Evolutionary conservation across 2,329 filamentous ascomycete species (phyloP).

Genomic region (Trichoderma sp.): DNA sequence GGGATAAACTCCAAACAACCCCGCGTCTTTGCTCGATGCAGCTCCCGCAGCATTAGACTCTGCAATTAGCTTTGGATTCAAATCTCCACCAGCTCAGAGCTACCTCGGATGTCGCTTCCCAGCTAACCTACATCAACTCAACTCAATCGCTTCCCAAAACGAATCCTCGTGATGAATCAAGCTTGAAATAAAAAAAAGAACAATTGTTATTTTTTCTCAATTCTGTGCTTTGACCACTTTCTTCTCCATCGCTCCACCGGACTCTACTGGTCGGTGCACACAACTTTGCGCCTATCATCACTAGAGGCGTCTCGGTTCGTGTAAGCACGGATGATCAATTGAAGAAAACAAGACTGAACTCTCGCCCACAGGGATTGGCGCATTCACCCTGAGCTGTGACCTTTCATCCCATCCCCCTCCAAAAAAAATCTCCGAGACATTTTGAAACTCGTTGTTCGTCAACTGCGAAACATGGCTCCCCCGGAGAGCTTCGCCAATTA

Average conservation of each 20-base stretch:
- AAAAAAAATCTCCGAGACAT: neutral
- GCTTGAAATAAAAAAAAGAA: neutral
- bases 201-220: neutral
- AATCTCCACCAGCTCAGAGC: neutral
- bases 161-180: neutral
- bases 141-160: neutral
- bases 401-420: neutral
- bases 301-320: neutral
- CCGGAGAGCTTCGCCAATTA: constrained; percentile 45
- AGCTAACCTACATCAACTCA: neutral
- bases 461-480: constrained; percentile 29
- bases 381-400: neutral
- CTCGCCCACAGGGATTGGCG: neutral
- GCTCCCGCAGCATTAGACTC: neutral
- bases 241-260: neutral
- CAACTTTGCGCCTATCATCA: neutral
- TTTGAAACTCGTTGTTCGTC: neutral
- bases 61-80: neutral
- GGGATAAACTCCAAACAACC: neutral
- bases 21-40: neutral
- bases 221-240: neutral
- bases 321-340: neutral
- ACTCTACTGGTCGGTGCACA: neutral
- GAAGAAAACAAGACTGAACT: neutral
- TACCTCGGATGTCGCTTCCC: neutral